Conservation (phyloP, 805 yeast species). For the Maudiozyma barnettii region DNA sequence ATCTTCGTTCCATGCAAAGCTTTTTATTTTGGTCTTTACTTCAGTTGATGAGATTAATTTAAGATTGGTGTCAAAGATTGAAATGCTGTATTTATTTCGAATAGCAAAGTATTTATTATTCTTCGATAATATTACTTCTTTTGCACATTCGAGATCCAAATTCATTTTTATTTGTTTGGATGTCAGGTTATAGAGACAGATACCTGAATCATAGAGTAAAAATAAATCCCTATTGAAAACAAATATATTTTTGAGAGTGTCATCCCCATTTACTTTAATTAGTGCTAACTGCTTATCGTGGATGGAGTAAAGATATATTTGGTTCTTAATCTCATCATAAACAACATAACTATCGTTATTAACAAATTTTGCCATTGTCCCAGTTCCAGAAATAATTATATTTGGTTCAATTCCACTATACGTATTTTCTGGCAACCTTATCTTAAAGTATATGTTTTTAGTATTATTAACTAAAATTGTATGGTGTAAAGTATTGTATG, state of each 20-base stretch:
- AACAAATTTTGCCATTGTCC: constrained; percentile 80
- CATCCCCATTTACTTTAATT: too few relatives aligned
- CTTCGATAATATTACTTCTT: constrained; percentile 78
- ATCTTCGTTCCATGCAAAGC: constrained; percentile 96
- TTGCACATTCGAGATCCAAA: constrained; percentile 61
- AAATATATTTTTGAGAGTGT: too few relatives aligned
- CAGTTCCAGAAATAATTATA: constrained; percentile 68
- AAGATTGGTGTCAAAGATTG: constrained; percentile 71
- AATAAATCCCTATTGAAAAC: too few relatives aligned
- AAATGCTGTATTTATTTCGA: constrained; percentile 81
- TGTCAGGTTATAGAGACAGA: too few relatives aligned
- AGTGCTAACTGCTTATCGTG: too few relatives aligned
- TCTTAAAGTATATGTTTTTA: constrained; percentile 57
- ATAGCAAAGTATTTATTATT: constrained; percentile 84
- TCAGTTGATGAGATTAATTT: constrained; percentile 75
- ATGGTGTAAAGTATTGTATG: constrained; percentile 87
- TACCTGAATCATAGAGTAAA: not conserved
- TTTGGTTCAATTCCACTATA: constrained; percentile 91
- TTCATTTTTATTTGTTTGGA: constrained; percentile 42
- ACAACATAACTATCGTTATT: constrained; percentile 90
- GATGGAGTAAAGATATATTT: constrained; percentile 43
- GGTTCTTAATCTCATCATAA: constrained; percentile 42
- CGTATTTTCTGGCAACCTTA: constrained; percentile 72
- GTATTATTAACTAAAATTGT: constrained; percentile 70
- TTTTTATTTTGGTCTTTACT: constrained; percentile 91